Base-by-base conservation (phyloP, 1,284 basidiomycete species). In the Ceraceosorus bombacis region DNA sequence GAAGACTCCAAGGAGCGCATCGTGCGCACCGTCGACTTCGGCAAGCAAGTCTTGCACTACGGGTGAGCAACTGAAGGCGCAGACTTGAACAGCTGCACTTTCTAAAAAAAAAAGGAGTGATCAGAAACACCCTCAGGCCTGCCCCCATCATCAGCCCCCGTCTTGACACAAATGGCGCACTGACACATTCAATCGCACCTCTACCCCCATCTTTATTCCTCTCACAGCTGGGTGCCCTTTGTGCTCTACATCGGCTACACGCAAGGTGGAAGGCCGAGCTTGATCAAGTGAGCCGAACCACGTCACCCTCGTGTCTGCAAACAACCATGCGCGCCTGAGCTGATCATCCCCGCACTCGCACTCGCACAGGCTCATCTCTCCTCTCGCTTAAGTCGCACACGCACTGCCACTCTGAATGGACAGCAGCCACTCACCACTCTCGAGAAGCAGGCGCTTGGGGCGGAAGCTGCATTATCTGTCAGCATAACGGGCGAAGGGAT, bases 1-100 rank as follows among this genome's bases (percentile, higher is more conserved):
- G 54, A 55, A 43, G 54, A 55, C 54, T 27, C 54, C 7, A 43
- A 48, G 40, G 54, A 55, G 54, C 54, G 54, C 43, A 55, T 55
- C 41, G 41, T 46, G 10, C 54, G 54, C 54, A n/a, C 43, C 54
- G 36, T 55, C 15, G 54, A 38, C 41, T 12, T 55, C 5, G 41
- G 27, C 41, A 38, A 55, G 38, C 46, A 55, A 17, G 54, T 55
- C 9, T 17, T 55, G 12, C 54, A 55, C 43, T 46, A 46, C 43
- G 43, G 43, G 43, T 46, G 43, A 46, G 43, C 43, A 46, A 10
- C 43, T 15, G 43, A 46, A 10, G 43, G 43, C 1, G 43, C 43
- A 46, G 43, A 15, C 43, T 10, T 46, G 43, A 1, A 27, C 27
- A 27, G 27, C 27, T 27, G 27, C 27, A 27, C 2, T 27, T 3